Conservation (phyloP, 2,329 filamentous ascomycete species). For the Penicillium sp. region DNA sequence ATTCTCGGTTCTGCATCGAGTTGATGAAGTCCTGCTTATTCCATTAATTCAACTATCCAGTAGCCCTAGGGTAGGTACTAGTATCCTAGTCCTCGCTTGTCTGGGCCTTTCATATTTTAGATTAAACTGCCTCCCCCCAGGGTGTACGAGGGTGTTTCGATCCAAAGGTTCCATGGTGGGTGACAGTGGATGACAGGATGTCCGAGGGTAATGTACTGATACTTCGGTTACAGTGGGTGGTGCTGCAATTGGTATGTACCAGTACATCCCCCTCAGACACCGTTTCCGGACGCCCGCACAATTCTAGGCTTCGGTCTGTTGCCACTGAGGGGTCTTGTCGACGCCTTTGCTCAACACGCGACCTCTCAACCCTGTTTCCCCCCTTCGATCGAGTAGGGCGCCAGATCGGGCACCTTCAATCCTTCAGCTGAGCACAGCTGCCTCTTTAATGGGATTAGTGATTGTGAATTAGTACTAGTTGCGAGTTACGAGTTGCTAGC, state of each 20-base stretch:
- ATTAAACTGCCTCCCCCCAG: neutral
- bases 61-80: neutral
- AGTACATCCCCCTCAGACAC: neutral
- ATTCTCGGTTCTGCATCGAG: constrained; percentile 25
- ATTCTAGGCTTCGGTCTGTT: constrained; percentile 4
- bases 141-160: too few species aligned
- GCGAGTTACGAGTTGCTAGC: too few species aligned
- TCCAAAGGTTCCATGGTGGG: neutral
- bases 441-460: neutral
- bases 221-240: too few species aligned
- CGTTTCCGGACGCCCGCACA: constrained; percentile 16
- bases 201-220: constrained; percentile 1
- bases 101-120: too few species aligned
- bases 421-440: neutral
- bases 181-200: neutral
- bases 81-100: neutral
- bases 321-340: constrained; percentile 18
- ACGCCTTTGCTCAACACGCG: neutral
- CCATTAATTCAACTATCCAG: too few species aligned
- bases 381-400: neutral
- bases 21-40: constrained; percentile 17
- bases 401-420: neutral
- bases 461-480: too few species aligned
- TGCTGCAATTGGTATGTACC: too few species aligned
- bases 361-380: constrained; percentile 1